A percentile compares a stretch with the other conserved stretches of the same genome.
These are phyloP conservation scores for Arachnopeziza araneosa DNA, from an alignment of 2,329 filamentous ascomycete species.

Conservation along the genomic window DNA sequence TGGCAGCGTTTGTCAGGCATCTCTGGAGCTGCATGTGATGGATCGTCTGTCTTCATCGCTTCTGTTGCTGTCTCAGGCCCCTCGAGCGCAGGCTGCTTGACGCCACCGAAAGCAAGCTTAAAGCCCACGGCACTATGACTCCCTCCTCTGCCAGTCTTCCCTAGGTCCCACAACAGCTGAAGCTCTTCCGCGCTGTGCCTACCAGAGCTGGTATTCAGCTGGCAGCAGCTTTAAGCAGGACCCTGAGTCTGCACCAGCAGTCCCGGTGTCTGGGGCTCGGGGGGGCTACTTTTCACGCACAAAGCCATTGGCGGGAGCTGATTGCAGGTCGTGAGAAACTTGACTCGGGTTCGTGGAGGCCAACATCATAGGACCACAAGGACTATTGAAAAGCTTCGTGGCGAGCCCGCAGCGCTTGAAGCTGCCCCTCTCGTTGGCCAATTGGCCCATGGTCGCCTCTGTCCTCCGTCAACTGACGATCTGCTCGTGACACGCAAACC, in stretches of 20 bases:
- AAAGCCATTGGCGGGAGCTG: neutral
- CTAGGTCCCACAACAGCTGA: too few species aligned
- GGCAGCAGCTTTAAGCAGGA: neutral
- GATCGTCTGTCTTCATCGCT: too few species aligned
- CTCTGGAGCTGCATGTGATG: neutral
- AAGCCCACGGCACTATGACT: neutral
- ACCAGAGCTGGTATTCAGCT: too few species aligned
- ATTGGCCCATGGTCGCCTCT: neutral
- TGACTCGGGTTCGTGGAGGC: neutral
- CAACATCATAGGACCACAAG: slow-evolving; percentile 7
- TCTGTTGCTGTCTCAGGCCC: neutral
- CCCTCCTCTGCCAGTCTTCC: too few species aligned
- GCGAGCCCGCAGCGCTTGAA: neutral
- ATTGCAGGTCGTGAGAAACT: neutral
- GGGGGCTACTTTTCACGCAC: neutral
- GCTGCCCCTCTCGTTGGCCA: neutral
- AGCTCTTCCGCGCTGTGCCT: too few species aligned
- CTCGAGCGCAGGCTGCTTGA: neutral
- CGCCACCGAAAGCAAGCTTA: neutral
- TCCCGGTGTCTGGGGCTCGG: neutral
- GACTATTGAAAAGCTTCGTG: neutral
- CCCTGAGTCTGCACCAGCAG: neutral
- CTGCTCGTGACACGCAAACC: slow-evolving; percentile 10
- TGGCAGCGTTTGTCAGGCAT: too few species aligned
- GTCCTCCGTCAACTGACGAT: slow-evolving; percentile 10